phyloP scores from a whole-genome alignment of 768 basidiomycete species.

The Lactifluus volemus region DNA sequence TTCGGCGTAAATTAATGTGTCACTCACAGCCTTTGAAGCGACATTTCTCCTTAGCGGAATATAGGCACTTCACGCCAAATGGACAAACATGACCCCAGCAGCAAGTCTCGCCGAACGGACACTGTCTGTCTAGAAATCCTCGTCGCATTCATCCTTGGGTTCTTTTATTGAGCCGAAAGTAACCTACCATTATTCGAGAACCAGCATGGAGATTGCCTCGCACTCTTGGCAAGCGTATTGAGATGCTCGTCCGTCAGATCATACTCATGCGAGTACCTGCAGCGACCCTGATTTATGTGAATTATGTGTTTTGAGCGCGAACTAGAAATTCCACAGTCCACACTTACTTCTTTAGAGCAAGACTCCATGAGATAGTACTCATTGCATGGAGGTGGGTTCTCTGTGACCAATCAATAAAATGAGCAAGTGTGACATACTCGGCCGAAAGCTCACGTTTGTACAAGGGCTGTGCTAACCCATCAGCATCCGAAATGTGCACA shows the following conservation, averaged over 20 bases:
- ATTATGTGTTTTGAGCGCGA: neutral
- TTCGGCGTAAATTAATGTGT: neutral
- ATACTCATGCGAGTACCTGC: slow-evolving; percentile 84
- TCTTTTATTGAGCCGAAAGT: neutral
- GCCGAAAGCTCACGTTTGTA: slow-evolving; percentile 10
- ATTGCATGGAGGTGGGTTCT: slow-evolving; percentile 78
- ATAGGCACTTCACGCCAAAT: slow-evolving; percentile 47
- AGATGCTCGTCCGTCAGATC: slow-evolving; percentile 63
- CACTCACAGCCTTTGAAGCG: slow-evolving; percentile 73
- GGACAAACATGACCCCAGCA: slow-evolving; percentile 84
- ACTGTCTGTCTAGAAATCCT: slow-evolving; percentile 44
- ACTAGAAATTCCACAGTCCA: neutral
- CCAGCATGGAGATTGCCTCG: slow-evolving; percentile 82
- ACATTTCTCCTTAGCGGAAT: slow-evolving; percentile 71
- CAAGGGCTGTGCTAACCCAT: slow-evolving; percentile 6
- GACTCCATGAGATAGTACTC: slow-evolving; percentile 69
- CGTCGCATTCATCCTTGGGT: neutral
- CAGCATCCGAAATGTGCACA: neutral
- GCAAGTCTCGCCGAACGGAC: slow-evolving; percentile 67
- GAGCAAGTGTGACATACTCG: slow-evolving; percentile 1
- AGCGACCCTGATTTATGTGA: slow-evolving; percentile 30
- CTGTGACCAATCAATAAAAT: slow-evolving; percentile 30
- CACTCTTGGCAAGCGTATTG: slow-evolving; percentile 59
- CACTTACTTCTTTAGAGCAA: slow-evolving; percentile 61
- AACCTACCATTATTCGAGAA: slow-evolving; percentile 66